Base-by-base conservation (phyloP, 306 rosid species). In the Trichosanthes cucumerina region DNA sequence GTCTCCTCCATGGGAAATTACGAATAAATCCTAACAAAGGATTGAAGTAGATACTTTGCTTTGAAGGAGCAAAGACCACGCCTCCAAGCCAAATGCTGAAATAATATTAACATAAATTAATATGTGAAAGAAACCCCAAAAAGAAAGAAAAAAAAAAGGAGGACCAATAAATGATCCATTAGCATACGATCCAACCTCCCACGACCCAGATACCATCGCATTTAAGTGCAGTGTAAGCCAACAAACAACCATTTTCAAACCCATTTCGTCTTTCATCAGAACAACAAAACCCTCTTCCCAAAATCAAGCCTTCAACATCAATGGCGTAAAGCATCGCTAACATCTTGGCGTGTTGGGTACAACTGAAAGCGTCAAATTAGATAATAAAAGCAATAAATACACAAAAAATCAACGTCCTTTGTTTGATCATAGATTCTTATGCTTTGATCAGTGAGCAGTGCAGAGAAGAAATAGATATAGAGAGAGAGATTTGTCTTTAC, bases 261-360 rank as follows among this genome's bases (percentile, higher is more conserved):
- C 53, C 62, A 8, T 36, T 7, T 78, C 68, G 6, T 28, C 18
- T 6, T 34, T 31, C 75, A 2, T 44, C 28, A 75, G 56, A 70
- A 43, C 24, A 44, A 46, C 65, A 78, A 53, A 53, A 57, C 49
- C 76, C 23, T 49, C 62, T 41, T 68, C 72, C 34, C 50, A 63
- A 56, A 77, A 80, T 73, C 41, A 44, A 80, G 9, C 56, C 81
- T 78, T 86, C 83, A 76, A 75, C 74, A 78, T 83, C 87, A 75
- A 86, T 85, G 88, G 90, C 87, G 89, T 90, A 86, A 89, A 81
- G 88, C 89, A 85, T 88, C 84, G 9, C 84, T 72, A 70, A 81
- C 63, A 75, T 82, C 85, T 77, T 91, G 84, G 91, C 93, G 92
- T 90, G 91, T 82, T 82, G 41, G 82, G 83, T 84, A 81, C 86